Percentiles rank a stretch among this genome's conserved stretches.
These are phyloP conservation scores for Colletotrichum chlorophyti DNA, from an alignment of 2,329 filamentous ascomycete genomes.

Conservation along the genomic window DNA sequence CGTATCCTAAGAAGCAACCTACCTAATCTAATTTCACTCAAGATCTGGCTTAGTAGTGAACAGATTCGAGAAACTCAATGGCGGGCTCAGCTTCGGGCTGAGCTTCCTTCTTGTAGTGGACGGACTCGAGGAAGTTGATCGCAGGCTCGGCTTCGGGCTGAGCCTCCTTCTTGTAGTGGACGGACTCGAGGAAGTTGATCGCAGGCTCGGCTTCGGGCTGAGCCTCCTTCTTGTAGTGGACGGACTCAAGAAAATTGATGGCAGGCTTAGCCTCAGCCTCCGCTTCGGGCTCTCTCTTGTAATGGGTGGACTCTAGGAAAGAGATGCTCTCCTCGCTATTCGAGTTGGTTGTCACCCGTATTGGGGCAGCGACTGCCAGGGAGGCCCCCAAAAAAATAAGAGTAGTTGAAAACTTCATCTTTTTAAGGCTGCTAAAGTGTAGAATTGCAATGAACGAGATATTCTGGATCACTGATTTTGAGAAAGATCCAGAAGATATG, in stretches of 20 bases:
- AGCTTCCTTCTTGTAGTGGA: conserved; percentile 1
- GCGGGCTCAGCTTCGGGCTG: background rate
- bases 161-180: conserved; percentile 9
- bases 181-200: conserved; percentile 7
- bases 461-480: too few relatives aligned
- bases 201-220: conserved; percentile 3
- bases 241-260: conserved; percentile 1
- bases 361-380: background rate
- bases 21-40: background rate
- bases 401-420: background rate
- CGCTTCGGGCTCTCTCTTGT: conserved; percentile 1
- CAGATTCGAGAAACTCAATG: conserved; percentile 1
- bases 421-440: background rate
- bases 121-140: conserved; percentile 9
- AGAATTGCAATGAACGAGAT: too few relatives aligned
- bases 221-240: conserved; percentile 12
- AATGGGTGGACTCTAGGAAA: conserved; percentile 7
- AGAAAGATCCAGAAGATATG: too few relatives aligned
- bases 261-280: conserved; percentile 3
- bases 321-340: background rate
- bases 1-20: too few relatives aligned
- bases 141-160: background rate
- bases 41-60: background rate
- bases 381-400: background rate
- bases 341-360: background rate